phyloP scores from a whole-genome alignment of 1,139 yeast species.

The Sugiyamaella paludigena region DNA sequence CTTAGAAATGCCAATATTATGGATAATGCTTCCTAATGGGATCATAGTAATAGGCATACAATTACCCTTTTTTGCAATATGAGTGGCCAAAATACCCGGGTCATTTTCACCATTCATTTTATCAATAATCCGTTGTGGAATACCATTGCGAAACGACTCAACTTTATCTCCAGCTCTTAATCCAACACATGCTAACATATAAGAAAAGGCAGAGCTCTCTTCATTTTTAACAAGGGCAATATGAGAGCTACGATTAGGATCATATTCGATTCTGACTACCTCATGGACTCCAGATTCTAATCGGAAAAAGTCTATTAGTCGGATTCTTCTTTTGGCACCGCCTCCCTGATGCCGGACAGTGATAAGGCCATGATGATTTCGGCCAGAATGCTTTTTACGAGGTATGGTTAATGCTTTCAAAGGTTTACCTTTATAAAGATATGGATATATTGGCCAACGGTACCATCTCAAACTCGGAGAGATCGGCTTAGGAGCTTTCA shows the following conservation, averaged over 20 bases:
- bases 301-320: slow-evolving; percentile 78
- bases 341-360: slow-evolving; percentile 97
- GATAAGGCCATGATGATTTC: slow-evolving; percentile 85
- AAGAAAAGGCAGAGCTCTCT: slow-evolving; percentile 61
- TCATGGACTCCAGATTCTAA: slow-evolving; percentile 65
- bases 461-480: slow-evolving; percentile 91
- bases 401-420: slow-evolving; percentile 71
- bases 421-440: slow-evolving; percentile 84
- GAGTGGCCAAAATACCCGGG: slow-evolving; percentile 84
- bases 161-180: slow-evolving; percentile 88
- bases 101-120: slow-evolving; percentile 86
- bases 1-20: slow-evolving; percentile 74
- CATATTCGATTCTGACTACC: slow-evolving; percentile 89
- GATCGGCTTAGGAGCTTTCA: slow-evolving; percentile 74
- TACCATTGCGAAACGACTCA: slow-evolving; percentile 83
- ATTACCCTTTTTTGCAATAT: slow-evolving; percentile 90
- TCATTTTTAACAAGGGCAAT: slow-evolving; percentile 77
- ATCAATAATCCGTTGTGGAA: slow-evolving; percentile 70
- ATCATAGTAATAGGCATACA: slow-evolving; percentile 90
- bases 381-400: slow-evolving; percentile 75
- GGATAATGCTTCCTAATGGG: slow-evolving; percentile 89
- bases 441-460: slow-evolving; percentile 81
- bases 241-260: slow-evolving; percentile 93
- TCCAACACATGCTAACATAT: slow-evolving; percentile 90
- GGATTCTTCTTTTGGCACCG: slow-evolving; percentile 85